phyloP scores from a whole-genome alignment of 306 rosid genomes.

The Ceratonia siliqua region DNA sequence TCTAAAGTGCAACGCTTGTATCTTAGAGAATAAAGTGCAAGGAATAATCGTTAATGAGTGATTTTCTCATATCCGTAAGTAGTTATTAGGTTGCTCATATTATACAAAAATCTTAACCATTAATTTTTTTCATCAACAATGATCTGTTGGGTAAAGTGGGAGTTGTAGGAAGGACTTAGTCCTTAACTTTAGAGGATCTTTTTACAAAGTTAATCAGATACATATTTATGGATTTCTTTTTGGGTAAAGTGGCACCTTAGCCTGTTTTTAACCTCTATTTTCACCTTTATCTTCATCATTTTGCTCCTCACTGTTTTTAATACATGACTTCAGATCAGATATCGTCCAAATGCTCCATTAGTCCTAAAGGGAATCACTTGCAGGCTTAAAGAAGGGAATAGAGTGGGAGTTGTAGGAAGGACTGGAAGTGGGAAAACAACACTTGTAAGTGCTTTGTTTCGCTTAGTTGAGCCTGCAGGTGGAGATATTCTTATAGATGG shows the following conservation, averaged over 20 bases:
- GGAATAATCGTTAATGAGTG: no score
- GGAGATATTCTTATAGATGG: conserved; percentile 65
- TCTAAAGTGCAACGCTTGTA: no score
- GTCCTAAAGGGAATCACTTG: conserved; percentile 78
- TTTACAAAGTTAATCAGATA: background rate
- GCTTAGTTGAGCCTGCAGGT: conserved; percentile 69
- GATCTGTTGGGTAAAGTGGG: no score
- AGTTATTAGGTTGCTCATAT: no score
- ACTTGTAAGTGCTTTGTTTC: conserved; percentile 78
- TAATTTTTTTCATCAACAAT: no score
- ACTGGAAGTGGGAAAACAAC: conserved; percentile 89
- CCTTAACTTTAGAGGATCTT: no score
- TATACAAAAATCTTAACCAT: no score
- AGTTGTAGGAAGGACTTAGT: no score
- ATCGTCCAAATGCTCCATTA: conserved; percentile 64
- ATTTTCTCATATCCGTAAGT: no score
- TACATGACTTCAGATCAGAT: conserved; percentile 53
- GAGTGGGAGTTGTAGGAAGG: conserved; percentile 86
- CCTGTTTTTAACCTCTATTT: background rate
- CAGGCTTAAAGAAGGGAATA: conserved; percentile 61
- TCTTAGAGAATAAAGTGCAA: no score
- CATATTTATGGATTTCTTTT: background rate
- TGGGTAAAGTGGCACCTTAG: background rate
- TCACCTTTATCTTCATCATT: background rate
- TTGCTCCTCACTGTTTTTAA: background rate